Evolutionary conservation across 805 yeast genomes (phyloP), one percentile per base, ranked within the genome.

Genomic region (Ogataea angusta): DNA sequence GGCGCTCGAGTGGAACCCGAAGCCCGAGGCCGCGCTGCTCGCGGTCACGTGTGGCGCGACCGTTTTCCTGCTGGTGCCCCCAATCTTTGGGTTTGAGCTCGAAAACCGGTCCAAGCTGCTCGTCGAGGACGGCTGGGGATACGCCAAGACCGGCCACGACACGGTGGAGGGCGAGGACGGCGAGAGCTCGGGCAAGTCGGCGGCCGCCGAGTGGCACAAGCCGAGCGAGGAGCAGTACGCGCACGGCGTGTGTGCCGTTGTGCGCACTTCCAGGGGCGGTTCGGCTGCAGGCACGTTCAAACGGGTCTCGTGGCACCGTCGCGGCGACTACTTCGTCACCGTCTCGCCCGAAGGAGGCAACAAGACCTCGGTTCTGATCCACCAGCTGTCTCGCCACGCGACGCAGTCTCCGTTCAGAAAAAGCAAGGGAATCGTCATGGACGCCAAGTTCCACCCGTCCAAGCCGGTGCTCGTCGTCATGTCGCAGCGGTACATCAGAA

Each of bases 391-490:
- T 3, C 88, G 88, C 65, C 98, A 93, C 68, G 74, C 84, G 45
- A 83, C 98, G 13, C 99, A 93, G 69, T 85, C 96, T 9, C 99
- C 99, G 46, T 93, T 93, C 78, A 76, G 80, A 52, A 87, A 87
- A 64, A 78, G 95, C 25, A 86, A 86, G 69, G 99, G 99, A 51
- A 83, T 91, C 48, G 82, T 90, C 33, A 89, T 89, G 82, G 95
- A 89, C 62, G 97, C 96, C 47, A 85, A 84, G 64, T 93, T 93
- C 80, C 99, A 93, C 66, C 99, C 99, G 22, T 82, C 85, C 68
- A 82, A 86, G 57, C 99, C 99, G 17, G 95, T 87, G 60, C 73
- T 93, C 47, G 85, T 86, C 57, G 98, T 93, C 36, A 89, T 91
- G 54, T 85, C 96, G 9, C 99, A 93, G 69, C 77, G 98, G 59